Conservation (phyloP, 768 basidiomycete species). For the Pisolithus albus region DNA sequence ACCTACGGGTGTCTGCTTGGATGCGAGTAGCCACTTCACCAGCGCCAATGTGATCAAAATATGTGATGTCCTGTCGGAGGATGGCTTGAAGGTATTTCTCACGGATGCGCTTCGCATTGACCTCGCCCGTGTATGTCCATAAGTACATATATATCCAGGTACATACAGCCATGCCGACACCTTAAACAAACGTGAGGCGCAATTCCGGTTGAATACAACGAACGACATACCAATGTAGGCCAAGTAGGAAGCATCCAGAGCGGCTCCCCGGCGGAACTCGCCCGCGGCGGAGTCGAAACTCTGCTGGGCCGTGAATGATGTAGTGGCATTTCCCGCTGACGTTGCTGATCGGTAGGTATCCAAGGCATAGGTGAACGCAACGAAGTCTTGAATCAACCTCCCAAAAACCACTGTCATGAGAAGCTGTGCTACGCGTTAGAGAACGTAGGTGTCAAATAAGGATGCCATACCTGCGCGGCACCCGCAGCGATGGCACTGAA, state of each 20-base stretch:
- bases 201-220: constrained; percentile 2
- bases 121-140: constrained; percentile 73
- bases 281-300: constrained; percentile 30
- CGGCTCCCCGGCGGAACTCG: constrained; percentile 46
- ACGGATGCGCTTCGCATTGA: constrained; percentile 76
- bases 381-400: constrained; percentile 67
- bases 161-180: constrained; percentile 66
- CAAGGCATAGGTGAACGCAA: constrained; percentile 39
- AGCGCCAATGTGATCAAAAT: constrained; percentile 85
- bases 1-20: constrained; percentile 76
- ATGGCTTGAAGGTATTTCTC: constrained; percentile 76
- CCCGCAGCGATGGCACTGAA: constrained; percentile 73
- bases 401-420: constrained; percentile 84
- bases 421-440: constrained; percentile 37
- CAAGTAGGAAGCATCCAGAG: constrained; percentile 56
- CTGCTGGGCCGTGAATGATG: constrained; percentile 24
- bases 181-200: constrained; percentile 27
- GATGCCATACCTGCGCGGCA: constrained; percentile 60
- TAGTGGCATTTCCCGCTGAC: constrained; percentile 20
- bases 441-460: background rate
- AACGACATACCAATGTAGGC: constrained; percentile 52
- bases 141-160: constrained; percentile 68
- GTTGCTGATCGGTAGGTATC: constrained; percentile 6
- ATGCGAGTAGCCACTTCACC: constrained; percentile 96
- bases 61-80: constrained; percentile 81